Evolutionary conservation across 305 asterid genomes (phyloP).

Genomic region (Fraxinus sp.): DNA sequence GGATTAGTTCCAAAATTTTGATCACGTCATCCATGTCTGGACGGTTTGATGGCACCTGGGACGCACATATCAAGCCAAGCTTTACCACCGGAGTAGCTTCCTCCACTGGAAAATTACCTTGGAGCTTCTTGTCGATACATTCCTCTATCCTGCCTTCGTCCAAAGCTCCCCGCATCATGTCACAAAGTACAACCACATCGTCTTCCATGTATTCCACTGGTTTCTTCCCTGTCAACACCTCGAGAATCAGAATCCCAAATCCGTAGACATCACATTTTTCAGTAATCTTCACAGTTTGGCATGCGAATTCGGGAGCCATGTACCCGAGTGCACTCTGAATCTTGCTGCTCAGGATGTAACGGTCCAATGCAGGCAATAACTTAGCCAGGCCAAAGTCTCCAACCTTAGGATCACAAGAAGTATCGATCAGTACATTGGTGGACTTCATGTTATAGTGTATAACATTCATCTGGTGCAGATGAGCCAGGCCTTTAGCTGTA

Average conservation of each 20-base stretch:
- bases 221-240: conserved; percentile 69
- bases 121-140: conserved; percentile 54
- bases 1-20: conserved; percentile 66
- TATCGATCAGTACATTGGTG: conserved; percentile 53
- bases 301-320: conserved; percentile 88
- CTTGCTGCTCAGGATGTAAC: conserved; percentile 73
- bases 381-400: conserved; percentile 74
- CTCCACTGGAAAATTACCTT: conserved; percentile 54
- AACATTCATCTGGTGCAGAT: conserved; percentile 54
- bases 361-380: conserved; percentile 61
- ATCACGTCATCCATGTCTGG: conserved; percentile 88
- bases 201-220: conserved; percentile 92
- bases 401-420: conserved; percentile 59
- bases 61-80: conserved; percentile 77
- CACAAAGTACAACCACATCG: conserved; percentile 75
- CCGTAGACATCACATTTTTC: conserved; percentile 89
- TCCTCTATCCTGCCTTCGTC: conserved; percentile 69
- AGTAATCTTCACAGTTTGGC: conserved; percentile 77
- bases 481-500: conserved; percentile 66
- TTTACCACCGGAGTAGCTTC: conserved; percentile 72
- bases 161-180: conserved; percentile 68
- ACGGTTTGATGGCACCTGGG: conserved; percentile 83
- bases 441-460: conserved; percentile 82
- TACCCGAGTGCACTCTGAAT: conserved; percentile 86
- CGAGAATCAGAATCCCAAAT: conserved; percentile 68